A percentile compares a stretch with the other conserved stretches of the same genome.
Conservation (phyloP, 179 eudicot genomes). For the Beta macrorhiza region DNA sequence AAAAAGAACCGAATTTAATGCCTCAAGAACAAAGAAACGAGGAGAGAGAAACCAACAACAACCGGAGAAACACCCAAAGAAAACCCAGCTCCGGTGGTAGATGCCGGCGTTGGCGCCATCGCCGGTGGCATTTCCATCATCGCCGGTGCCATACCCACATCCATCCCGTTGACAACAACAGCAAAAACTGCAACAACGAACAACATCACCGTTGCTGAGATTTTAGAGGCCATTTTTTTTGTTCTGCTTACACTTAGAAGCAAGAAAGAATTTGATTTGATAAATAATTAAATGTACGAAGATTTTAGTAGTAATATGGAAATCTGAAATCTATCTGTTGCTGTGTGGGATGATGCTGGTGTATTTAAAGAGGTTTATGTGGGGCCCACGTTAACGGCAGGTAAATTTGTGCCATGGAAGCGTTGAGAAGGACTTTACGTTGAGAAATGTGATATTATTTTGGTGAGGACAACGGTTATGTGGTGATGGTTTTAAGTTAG, state of each 20-base stretch:
- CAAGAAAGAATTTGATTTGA: too few species aligned
- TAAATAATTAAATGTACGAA: too few species aligned
- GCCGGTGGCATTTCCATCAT: neutral
- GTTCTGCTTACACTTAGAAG: neutral
- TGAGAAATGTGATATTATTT: neutral
- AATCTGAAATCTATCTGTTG: too few species aligned
- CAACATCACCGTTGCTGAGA: neutral
- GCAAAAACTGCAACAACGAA: neutral
- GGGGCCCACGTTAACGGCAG: slow-evolving; percentile 5
- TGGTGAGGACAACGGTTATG: slow-evolving; percentile 7
- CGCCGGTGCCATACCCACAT: neutral
- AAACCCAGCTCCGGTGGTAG: neutral
- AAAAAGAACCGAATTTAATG: neutral
- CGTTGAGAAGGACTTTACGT: too few species aligned
- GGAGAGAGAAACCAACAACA: neutral
- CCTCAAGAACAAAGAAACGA: slow-evolving; percentile 5
- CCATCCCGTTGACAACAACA: neutral
- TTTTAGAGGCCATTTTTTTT: neutral
- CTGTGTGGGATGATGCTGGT: neutral
- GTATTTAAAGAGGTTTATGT: slow-evolving; percentile 4
- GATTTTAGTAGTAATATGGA: too few species aligned
- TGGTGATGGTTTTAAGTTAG: neutral
- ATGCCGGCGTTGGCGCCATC: slow-evolving; percentile 3
- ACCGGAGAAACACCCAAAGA: neutral
- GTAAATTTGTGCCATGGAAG: neutral